Conservation (phyloP, 345 rosid genomes). For the Camelina laxa region DNA sequence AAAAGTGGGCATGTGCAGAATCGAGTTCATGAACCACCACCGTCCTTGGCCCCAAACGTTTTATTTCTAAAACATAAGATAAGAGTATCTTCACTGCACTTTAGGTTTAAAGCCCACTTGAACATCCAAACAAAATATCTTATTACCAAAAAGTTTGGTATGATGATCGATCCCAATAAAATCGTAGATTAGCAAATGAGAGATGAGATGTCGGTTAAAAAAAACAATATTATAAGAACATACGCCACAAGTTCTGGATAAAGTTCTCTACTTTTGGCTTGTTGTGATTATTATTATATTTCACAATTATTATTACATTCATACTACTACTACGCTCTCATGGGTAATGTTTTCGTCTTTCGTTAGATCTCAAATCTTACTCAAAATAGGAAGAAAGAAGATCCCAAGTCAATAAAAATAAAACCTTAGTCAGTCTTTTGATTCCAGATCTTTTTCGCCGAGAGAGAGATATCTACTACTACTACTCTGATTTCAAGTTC, state of each 20-base stretch:
- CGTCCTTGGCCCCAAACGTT: constrained; percentile 20
- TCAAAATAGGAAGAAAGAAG: constrained; percentile 30
- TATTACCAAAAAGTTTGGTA: background rate
- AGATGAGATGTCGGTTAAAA: constrained; percentile 26
- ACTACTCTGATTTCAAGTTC: background rate
- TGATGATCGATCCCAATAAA: constrained; percentile 21
- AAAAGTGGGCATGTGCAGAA: constrained; percentile 39
- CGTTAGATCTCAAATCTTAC: constrained; percentile 42
- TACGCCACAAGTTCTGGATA: constrained; percentile 45
- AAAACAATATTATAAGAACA: background rate
- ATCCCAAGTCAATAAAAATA: background rate
- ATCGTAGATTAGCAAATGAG: constrained; percentile 15
- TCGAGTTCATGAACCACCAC: constrained; percentile 38
- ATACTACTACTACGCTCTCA: background rate
- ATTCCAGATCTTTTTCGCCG: constrained; percentile 19
- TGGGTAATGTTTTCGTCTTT: constrained; percentile 22
- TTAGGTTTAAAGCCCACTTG: constrained; percentile 20
- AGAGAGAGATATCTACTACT: background rate
- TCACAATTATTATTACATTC: constrained; percentile 27
- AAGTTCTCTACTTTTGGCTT: constrained; percentile 34
- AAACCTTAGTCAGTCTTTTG: background rate
- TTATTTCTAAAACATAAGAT: background rate
- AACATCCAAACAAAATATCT: constrained; percentile 25
- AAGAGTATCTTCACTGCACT: constrained; percentile 12
- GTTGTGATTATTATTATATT: constrained; percentile 26